A percentile compares a stretch with the other conserved stretches of the same genome.
These are phyloP conservation scores for Globisporangium parvum DNA, from an alignment of 352 stramenopile genomes.

Conservation along the genomic window DNA sequence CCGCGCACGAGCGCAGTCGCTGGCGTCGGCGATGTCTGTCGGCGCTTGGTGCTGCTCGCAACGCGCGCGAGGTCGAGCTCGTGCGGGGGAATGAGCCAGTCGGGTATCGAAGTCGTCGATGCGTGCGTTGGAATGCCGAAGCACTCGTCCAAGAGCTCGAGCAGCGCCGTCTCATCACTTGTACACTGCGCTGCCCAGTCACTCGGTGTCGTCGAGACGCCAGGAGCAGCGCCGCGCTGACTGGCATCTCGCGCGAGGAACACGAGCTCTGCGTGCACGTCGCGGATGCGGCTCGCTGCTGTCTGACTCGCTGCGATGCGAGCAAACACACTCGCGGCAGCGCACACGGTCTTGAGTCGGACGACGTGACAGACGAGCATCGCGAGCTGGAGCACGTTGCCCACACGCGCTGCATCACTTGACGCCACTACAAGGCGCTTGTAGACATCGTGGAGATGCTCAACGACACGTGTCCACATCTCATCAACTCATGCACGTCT, in stretches of 20 bases:
- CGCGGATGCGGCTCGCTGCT: background rate
- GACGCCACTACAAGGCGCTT: background rate
- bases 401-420: background rate
- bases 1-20: constrained; percentile 23
- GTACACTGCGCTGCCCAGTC: background rate
- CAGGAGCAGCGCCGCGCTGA: background rate
- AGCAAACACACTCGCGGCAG: background rate
- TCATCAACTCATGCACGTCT: too few relatives aligned
- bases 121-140: background rate
- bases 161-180: background rate
- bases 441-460: too few relatives aligned
- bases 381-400: background rate
- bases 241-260: constrained; percentile 4
- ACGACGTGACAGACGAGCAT: constrained; percentile 1
- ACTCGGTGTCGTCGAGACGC: background rate
- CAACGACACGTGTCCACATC: too few relatives aligned
- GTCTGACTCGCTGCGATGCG: background rate
- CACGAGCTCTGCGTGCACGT: constrained; percentile 2
- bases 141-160: background rate
- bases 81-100: constrained; percentile 76
- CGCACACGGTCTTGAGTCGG: background rate
- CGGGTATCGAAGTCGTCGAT: background rate
- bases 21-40: background rate
- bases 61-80: constrained; percentile 49
- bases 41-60: background rate